A percentile compares a stretch with the other conserved stretches of the same genome.
Evolutionary conservation across 169 alveolate genomes (phyloP).

Genomic region (Eimeria acervulina): DNA sequence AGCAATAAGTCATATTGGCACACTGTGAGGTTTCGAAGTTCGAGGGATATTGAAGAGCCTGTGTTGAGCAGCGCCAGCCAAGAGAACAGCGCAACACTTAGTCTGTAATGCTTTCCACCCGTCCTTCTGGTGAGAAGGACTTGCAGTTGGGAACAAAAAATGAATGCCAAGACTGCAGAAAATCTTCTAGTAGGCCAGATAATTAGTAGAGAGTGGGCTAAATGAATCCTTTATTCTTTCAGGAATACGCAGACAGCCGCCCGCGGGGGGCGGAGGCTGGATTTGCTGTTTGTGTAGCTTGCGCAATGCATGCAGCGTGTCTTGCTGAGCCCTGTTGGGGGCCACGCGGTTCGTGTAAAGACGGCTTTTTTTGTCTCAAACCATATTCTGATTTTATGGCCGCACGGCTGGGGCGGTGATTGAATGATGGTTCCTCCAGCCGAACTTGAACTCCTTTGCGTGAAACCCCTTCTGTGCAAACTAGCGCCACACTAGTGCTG

Average conservation of each 20-base stretch:
- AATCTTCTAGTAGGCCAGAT: not conserved
- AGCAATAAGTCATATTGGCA: not conserved
- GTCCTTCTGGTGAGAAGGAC: conserved; percentile 1
- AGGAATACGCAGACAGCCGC: conserved; percentile 45
- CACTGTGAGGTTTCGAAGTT: not conserved
- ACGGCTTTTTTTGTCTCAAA: conserved; percentile 69
- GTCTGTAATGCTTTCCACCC: not conserved
- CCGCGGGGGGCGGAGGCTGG: conserved; percentile 66
- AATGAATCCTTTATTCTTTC: not conserved
- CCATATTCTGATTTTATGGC: conserved; percentile 64
- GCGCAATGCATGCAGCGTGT: conserved; percentile 77
- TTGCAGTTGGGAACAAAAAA: not conserved
- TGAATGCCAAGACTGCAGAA: conserved; percentile 12
- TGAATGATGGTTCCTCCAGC: conserved; percentile 64
- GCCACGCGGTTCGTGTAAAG: conserved; percentile 5
- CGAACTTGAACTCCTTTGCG: conserved; percentile 57
- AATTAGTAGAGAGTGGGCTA: not conserved
- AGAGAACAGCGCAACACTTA: conserved; percentile 16
- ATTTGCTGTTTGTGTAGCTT: conserved; percentile 45
- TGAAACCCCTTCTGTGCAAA: conserved; percentile 24
- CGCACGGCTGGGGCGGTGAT: conserved; percentile 76
- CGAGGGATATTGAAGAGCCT: not conserved
- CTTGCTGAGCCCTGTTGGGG: conserved; percentile 67
- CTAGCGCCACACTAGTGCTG: conserved; percentile 76
- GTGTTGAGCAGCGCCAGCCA: not conserved